Base-by-base conservation (phyloP, 257 asterid species). In the Solanum stenotomum region DNA sequence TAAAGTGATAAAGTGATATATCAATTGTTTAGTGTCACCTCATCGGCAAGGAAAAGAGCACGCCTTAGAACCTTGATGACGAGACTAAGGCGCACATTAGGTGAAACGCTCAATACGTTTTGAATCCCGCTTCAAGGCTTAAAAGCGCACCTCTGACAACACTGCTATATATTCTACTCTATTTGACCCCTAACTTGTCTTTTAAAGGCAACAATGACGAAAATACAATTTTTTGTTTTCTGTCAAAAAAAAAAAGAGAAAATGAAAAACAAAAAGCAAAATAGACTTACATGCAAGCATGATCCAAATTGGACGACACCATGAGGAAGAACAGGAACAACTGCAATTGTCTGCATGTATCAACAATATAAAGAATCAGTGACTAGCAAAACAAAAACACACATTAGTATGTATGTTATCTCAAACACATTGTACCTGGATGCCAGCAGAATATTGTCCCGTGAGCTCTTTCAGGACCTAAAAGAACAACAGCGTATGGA, bases 261-360 rank as follows among this genome's bases (percentile, higher is more conserved):
- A 29, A 70, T 29, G 34, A 15, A 14, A 70, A 14, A 13, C 65
- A 27, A 70, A 5, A 27, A 14, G 14, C 10, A 56, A 56, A 27
- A 35, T 77, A 5, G 56, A 90, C 95, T 90, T 89, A 90, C 98
- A 23, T 71, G 46, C 86, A 90, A 85, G 91, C 40, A 79, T 46
- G 99, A 97, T 89, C 98, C 99, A 90, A 97, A 94, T 84, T 97
- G 99, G 87, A 97, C 94, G 52, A 97, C 98, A 5, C 99, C 99
- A 76, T 95, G 98, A 46, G 99, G 98, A 88, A 96, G 94, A 86
- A 96, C 95, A 31, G 98, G 99, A 87, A 97, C 88, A 70, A 94
- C 96, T 31, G 94, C 98, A 89, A 97, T 84, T 8, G 99, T 96
- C 99, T 97, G 93, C 91, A 90, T 70, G 89, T 70, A 37, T 44